Evolutionary conservation across 352 stramenopile species (phyloP).

Genomic region (Globisporangium nagaii): DNA sequence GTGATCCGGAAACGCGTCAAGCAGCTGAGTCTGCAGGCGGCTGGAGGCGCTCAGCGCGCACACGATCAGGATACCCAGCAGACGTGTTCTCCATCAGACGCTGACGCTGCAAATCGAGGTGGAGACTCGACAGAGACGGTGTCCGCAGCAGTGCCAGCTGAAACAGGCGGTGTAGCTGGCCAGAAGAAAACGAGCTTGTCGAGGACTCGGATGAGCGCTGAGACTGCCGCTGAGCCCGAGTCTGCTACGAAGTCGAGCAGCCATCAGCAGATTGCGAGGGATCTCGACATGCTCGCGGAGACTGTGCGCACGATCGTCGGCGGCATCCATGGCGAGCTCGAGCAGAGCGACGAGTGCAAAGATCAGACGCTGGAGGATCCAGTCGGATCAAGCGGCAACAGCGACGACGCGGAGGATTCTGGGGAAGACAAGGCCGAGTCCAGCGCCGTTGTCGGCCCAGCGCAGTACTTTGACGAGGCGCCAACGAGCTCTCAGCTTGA

Average conservation of each 20-base stretch:
- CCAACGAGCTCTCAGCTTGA: neutral
- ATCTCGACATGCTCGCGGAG: conserved; percentile 58
- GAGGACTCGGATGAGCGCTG: neutral
- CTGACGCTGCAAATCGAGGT: neutral
- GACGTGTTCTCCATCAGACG: too few relatives aligned
- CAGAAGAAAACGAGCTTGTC: neutral
- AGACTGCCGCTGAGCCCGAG: neutral
- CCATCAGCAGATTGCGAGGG: conserved; percentile 16
- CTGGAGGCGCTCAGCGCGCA: neutral
- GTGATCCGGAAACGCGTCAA: conserved; percentile 18
- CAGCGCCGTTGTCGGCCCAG: neutral
- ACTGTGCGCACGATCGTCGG: conserved; percentile 51
- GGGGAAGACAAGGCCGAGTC: too few relatives aligned
- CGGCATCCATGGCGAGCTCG: conserved; percentile 9
- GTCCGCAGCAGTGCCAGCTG: too few relatives aligned
- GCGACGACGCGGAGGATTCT: neutral
- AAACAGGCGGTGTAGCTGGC: too few relatives aligned
- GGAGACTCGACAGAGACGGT: too few relatives aligned
- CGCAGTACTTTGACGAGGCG: neutral
- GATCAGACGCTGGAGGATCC: neutral
- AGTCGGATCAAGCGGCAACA: neutral
- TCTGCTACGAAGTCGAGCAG: neutral
- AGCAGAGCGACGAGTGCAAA: neutral
- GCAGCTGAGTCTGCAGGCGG: conserved; percentile 6
- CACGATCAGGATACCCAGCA: too few relatives aligned